Evolutionary conservation across 2,329 filamentous ascomycete species (phyloP).

Genomic region (Simplicillium sp.): DNA sequence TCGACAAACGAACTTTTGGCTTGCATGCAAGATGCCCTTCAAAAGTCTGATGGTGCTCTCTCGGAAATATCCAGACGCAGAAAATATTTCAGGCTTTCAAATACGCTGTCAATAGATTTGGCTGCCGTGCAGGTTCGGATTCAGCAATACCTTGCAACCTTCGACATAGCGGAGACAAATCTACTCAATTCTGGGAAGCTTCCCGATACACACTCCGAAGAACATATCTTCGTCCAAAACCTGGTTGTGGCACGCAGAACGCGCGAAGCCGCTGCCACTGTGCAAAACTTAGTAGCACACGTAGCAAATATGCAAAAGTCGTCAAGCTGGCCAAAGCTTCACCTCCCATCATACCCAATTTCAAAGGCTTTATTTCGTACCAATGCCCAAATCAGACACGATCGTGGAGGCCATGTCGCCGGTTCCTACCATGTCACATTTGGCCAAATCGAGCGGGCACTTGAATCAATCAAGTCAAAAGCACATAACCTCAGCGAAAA

Average conservation of each 20-base stretch:
- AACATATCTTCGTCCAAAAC: conserved; percentile 39
- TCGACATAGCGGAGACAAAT: conserved; percentile 35
- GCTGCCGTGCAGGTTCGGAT: conserved; percentile 27
- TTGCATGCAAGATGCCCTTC: conserved; percentile 33
- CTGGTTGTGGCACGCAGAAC: conserved; percentile 47
- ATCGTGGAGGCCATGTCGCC: conserved; percentile 47
- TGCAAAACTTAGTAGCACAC: conserved; percentile 36
- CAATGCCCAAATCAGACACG: conserved; percentile 48
- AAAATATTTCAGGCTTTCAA: conserved; percentile 32
- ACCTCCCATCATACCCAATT: conserved; percentile 44
- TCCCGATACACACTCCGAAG: conserved; percentile 33
- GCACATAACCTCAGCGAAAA: conserved; percentile 20
- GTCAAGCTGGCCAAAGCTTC: conserved; percentile 28
- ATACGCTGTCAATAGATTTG: conserved; percentile 31
- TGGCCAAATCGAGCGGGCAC: conserved; percentile 29
- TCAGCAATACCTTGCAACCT: conserved; percentile 30
- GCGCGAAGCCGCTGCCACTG: conserved; percentile 37
- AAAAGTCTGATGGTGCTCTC: conserved; percentile 39
- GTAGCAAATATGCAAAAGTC: conserved; percentile 36
- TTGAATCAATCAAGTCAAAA: conserved; percentile 30
- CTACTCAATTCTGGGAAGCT: conserved; percentile 35
- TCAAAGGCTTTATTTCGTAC: conserved; percentile 41
- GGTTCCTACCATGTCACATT: conserved; percentile 38
- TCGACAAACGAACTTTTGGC: conserved; percentile 37
- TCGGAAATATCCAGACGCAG: conserved; percentile 45